Base-by-base conservation (phyloP, 176 grass and related monocot species). In the Oryza longistaminata region DNA sequence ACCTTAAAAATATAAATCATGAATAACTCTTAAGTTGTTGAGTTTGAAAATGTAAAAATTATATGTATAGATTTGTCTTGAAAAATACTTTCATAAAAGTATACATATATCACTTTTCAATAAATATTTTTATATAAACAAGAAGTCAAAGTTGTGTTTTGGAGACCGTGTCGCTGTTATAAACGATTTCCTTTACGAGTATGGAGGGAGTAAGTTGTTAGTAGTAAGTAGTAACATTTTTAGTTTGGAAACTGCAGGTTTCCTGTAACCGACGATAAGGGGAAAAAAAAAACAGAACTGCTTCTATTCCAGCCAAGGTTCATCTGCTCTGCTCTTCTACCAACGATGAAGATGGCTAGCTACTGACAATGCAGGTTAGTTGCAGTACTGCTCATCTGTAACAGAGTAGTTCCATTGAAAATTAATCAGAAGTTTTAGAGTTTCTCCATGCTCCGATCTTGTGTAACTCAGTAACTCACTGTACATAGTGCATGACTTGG, bases 251-350 rank as follows among this genome's bases (percentile, higher is more conserved):
- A 17, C 76, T 22, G 12, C 25, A 71, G 50, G 19, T 79, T 85
- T 48, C 27, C 25, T 68, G 17, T 50, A 26, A 44, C 27, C 64
- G 24, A 70, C 77, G 35, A 49, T 72, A 39, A 64, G 39, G 49
- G 26, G 26, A 11, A 43, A 8, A 14, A 14, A 85, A 8, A 14
- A 85, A 24, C 26, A 11, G 17, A 79, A 33, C 29, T 42, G 46
- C 24, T 21, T 74, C 9, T 17, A 9, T 29, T 70, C 17, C 37
- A 44, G 60, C 24, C 40, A 58, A 42, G 48, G 48, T n/a, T 71
- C 64, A 34, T 83, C 81, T 29, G 49, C n/a, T 76, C 52, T 40
- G 44, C 40, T 42, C 33, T 44, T 42, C n/a, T 55, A n/a, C 67
- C 43, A n/a, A 19, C 6, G 3, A 66, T 34, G 27, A 27, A 27